Evolutionary conservation across 2,329 filamentous ascomycete species (phyloP), one percentile per base, ranked within the genome.

Genomic region (Trichoderma guizhouense): DNA sequence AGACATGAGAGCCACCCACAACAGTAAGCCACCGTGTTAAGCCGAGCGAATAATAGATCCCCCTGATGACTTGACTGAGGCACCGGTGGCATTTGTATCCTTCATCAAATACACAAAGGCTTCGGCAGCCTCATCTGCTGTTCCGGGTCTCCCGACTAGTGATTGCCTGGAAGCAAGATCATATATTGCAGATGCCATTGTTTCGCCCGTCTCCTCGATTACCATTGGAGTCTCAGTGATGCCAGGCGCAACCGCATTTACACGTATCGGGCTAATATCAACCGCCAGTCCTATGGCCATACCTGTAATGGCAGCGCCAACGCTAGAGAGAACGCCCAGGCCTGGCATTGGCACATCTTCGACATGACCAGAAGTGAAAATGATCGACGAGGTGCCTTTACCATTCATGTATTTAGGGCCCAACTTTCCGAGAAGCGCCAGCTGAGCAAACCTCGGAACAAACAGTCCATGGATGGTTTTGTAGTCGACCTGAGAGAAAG

Each of bases 21-120:
- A 61, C 3, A 36, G 6, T 3, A 18, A 30, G 26, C 26, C 7
- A 62, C 39, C 11, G n/a, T 12, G 12, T 36, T 62, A 43, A 43
- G 32, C 21, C 26, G 34, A 62, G 9, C 36, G 18, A 43, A 62
- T 43, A 43, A 62, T 28, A 11, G 60, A 26, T 36, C 79, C 79
- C 3, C 76, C 75, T 32, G 77, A 74, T 4, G 75, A 76, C 36
- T 71, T 75, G n/a, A 81, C 76, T 12, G 79, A 72, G 5, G 76
- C 75, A 0, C 81, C 82, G 1, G 82, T 83, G 5, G 77, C 77
- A 74, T 82, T 81, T 1, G 75, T 77, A 72, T 83, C 80, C 74
- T 81, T 84, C 81, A 84, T 83, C 58, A 82, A 75, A 71, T 82
- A 84, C 14, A 84, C 51, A 71, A 84, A 85, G 14, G 80, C 79